Base-by-base conservation (phyloP, 495 filamentous ascomycete genomes). In the Tuber magnatum region DNA sequence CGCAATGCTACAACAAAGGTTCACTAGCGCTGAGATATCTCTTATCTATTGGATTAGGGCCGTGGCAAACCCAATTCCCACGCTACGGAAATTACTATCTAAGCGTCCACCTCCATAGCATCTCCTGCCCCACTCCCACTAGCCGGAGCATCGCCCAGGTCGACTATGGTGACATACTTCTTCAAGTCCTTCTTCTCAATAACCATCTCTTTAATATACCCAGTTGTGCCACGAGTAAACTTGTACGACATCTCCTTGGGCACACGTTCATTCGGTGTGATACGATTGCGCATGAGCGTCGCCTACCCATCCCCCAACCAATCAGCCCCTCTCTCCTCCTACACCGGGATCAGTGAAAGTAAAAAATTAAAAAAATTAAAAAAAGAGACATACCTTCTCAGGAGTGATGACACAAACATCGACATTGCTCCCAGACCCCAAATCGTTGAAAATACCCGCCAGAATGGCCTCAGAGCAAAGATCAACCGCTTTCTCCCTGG, bases 391-490 rank as follows among this genome's bases (percentile, higher is more conserved):
- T 72, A 82, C 81, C 90, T 97, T 96, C 78, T 97, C 93, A 79
- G 88, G 86, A 74, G 94, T 95, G 80, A 99, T 97, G 76, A 99
- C 89, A 77, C 93, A 94, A 69, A 99, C 91, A 83, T 99, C 96
- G 69, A 99, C 96, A 83, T 99, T 99, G 82, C 92, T 94, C 77
- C 96, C 96, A 20, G 93, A 97, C 7, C 96, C 96, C 84, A 99
- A 84, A 86, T 99, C 96, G 86, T 99, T 99, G 88, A 95, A 99
- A 84, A 99, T 97, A 89, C 96, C 96, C 16, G 96, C 91, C 86
- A 93, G 89, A 81, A 99, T 98, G 20, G 96, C 96, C 78, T 97
- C 89, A 20, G 90, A 87, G 82, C 91, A 92, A 76, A 98, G 87
- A 79, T 89, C 88, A 73, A 98, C 88, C 20, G 96, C 96, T 68